phyloP scores from a whole-genome alignment of 176 grass and related monocot genomes.

The Oryza glaberrima region DNA sequence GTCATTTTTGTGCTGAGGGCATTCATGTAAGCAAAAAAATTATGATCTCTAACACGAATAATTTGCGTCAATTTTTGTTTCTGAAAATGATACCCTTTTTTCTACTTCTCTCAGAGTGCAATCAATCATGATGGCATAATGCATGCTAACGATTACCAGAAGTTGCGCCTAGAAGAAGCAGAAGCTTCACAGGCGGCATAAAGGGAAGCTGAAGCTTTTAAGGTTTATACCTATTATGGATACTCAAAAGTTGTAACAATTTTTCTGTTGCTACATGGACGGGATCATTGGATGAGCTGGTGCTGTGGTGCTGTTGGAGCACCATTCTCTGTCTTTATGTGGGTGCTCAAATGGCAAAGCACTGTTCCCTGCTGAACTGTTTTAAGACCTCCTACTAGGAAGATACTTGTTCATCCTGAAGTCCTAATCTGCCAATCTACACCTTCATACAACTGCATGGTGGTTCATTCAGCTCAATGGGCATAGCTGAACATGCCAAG shows the following conservation, averaged over 20 bases:
- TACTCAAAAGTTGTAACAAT: not conserved
- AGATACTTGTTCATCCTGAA: constrained; percentile 49
- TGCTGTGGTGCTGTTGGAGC: constrained; percentile 59
- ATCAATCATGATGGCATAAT: too few relatives aligned
- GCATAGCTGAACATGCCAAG: constrained; percentile 40
- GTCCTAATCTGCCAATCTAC: constrained; percentile 73
- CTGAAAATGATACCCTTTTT: too few relatives aligned
- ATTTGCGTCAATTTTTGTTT: too few relatives aligned
- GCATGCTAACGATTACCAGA: too few relatives aligned
- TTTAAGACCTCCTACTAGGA: constrained; percentile 38
- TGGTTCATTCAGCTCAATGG: constrained; percentile 53
- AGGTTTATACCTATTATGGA: not conserved
- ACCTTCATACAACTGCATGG: constrained; percentile 62
- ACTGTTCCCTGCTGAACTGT: constrained; percentile 63
- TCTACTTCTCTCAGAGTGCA: too few relatives aligned
- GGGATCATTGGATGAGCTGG: constrained; percentile 18
- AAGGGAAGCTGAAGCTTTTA: too few relatives aligned
- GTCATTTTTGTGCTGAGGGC: too few relatives aligned
- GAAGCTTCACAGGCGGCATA: too few relatives aligned
- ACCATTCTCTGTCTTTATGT: constrained; percentile 34
- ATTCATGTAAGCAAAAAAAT: too few relatives aligned
- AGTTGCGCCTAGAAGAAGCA: too few relatives aligned
- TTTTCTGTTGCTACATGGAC: constrained; percentile 79
- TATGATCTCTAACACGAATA: too few relatives aligned
- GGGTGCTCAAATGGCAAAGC: constrained; percentile 66